Percentiles rank a stretch among this genome's conserved stretches.
Evolutionary conservation across 2,329 filamentous ascomycete species (phyloP).

Genomic region (Ilyonectria robusta): DNA sequence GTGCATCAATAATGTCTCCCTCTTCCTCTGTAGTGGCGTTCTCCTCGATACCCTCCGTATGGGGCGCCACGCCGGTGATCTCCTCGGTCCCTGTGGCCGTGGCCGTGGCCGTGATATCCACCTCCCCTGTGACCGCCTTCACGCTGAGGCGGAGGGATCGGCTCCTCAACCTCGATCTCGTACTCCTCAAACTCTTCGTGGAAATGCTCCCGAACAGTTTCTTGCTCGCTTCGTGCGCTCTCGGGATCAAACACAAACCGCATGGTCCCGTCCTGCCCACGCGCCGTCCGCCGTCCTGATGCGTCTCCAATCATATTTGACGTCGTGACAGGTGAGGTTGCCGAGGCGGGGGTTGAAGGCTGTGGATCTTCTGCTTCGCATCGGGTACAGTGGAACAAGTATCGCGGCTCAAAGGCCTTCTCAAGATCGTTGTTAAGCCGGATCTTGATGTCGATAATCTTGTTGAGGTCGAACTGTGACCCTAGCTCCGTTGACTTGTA

Average conservation of each 20-base stretch:
- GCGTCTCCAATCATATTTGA: conserved; percentile 55
- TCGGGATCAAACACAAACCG: conserved; percentile 91
- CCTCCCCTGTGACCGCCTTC: conserved; percentile 44
- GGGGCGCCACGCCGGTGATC: conserved; percentile 52
- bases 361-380: conserved; percentile 61
- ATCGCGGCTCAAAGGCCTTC: conserved; percentile 71
- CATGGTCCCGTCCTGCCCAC: conserved; percentile 79
- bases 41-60: conserved; percentile 54
- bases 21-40: conserved; percentile 52
- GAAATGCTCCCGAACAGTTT: conserved; percentile 77
- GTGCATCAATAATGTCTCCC: conserved; percentile 50
- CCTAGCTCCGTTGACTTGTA: conserved; percentile 82
- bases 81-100: conserved; percentile 51
- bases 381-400: conserved; percentile 71
- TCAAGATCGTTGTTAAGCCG: conserved; percentile 86
- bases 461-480: conserved; percentile 78
- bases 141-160: conserved; percentile 54
- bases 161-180: conserved; percentile 82
- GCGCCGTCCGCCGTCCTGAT: conserved; percentile 50
- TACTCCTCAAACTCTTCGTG: conserved; percentile 83
- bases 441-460: conserved; percentile 90
- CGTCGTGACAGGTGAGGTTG: conserved; percentile 57
- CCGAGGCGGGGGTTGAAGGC: conserved; percentile 50
- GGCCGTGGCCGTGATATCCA: conserved; percentile 51
- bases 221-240: conserved; percentile 79